Evolutionary conservation across 176 grass and related monocot genomes (phyloP).

Genomic region (Guadua angustifolia): DNA sequence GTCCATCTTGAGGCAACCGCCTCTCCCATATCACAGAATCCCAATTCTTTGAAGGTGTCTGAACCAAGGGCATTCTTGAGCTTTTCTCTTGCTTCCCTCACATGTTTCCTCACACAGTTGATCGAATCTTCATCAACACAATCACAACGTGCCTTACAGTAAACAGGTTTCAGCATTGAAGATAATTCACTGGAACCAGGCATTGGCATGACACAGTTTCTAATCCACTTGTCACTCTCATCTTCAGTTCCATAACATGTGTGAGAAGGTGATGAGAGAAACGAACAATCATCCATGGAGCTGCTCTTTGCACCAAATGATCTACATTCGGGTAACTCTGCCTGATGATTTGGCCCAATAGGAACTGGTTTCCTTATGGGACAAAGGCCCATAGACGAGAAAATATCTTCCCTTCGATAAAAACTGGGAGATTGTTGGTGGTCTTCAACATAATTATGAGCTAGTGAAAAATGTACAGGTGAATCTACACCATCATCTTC

Average conservation of each 20-base stretch:
- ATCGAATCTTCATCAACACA: constrained; percentile 64
- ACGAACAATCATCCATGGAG: not conserved
- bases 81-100: constrained; percentile 70
- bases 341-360: constrained; percentile 77
- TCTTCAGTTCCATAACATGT: constrained; percentile 30
- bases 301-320: constrained; percentile 26
- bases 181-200: constrained; percentile 40
- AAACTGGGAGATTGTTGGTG: constrained; percentile 44
- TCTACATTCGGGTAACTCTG: constrained; percentile 68
- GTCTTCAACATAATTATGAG: constrained; percentile 52
- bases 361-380: constrained; percentile 57
- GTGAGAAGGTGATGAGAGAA: constrained; percentile 42
- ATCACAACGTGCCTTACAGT: constrained; percentile 58
- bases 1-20: constrained; percentile 74
- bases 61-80: constrained; percentile 53
- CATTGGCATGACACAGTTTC: constrained; percentile 58
- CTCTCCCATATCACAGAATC: constrained; percentile 83
- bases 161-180: constrained; percentile 36
- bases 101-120: constrained; percentile 76
- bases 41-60: constrained; percentile 65
- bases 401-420: constrained; percentile 48
- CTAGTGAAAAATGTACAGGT: constrained; percentile 33
- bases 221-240: constrained; percentile 70
- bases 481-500: constrained; percentile 62
- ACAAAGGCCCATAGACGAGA: constrained; percentile 47